phyloP scores from a whole-genome alignment of 305 asterid species.

The Plantago coronopus region DNA sequence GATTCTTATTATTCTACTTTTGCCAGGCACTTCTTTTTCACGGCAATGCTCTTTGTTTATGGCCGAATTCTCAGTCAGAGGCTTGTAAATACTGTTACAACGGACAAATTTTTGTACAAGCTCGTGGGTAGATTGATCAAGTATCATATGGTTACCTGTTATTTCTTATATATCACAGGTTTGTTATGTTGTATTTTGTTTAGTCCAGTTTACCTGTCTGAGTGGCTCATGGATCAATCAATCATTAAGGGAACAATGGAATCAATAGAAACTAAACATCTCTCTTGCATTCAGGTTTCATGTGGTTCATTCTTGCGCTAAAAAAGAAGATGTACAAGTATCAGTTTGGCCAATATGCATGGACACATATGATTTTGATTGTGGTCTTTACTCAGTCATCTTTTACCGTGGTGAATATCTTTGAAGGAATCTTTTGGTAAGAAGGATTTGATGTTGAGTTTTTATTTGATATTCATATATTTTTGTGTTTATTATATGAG shows the following conservation, averaged over 20 bases:
- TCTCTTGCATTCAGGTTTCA: no score
- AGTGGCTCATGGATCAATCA: no score
- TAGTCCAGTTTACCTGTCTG: no score
- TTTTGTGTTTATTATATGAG: no score
- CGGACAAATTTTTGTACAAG: conserved; percentile 71
- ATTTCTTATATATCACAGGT: conserved; percentile 87
- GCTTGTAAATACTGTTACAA: conserved; percentile 78
- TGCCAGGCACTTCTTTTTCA: conserved; percentile 98
- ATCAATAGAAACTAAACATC: no score
- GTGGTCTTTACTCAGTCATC: conserved; percentile 84
- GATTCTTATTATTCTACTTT: no score
- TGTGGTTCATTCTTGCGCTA: conserved; percentile 93
- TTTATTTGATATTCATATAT: no score
- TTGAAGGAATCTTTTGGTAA: not conserved
- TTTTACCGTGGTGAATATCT: not conserved
- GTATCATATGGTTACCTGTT: conserved; percentile 97
- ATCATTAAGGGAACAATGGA: no score
- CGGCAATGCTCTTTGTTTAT: conserved; percentile 83
- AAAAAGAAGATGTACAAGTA: conserved; percentile 86
- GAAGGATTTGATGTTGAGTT: no score
- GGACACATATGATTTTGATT: conserved; percentile 97
- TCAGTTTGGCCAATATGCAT: conserved; percentile 32
- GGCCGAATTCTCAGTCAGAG: conserved; percentile 94
- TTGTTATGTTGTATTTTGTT: no score
- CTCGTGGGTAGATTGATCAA: conserved; percentile 71